Percentiles rank a stretch among this genome's conserved stretches.
Evolutionary conservation across 257 asterid species (phyloP).

Genomic region (Jacaranda mimosifolia): DNA sequence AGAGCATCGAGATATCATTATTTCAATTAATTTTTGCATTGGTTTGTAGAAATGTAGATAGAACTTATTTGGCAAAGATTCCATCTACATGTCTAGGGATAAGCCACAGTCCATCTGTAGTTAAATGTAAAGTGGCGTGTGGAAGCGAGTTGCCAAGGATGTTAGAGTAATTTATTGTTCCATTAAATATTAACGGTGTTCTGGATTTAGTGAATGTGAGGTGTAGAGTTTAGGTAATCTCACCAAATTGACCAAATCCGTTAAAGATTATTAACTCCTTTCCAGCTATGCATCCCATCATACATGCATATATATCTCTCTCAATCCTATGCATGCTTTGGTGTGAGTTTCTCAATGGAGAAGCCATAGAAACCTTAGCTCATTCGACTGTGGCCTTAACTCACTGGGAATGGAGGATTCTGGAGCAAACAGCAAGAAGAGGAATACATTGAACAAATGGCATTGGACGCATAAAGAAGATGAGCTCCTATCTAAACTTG

Average conservation of each 20-base stretch:
- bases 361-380: neutral
- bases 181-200: neutral
- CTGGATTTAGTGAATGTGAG: conserved; percentile 22
- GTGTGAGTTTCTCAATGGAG: conserved; percentile 5
- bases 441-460: neutral
- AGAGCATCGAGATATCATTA: neutral
- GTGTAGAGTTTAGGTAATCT: conserved; percentile 26
- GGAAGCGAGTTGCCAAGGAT: conserved; percentile 14
- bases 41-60: neutral
- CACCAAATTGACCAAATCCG: conserved; percentile 29
- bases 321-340: neutral
- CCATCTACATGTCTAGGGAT: conserved; percentile 7
- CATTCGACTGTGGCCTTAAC: neutral
- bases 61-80: conserved; percentile 17
- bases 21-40: neutral
- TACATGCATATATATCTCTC: neutral
- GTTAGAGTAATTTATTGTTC: conserved; percentile 30
- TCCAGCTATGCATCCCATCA: conserved; percentile 7
- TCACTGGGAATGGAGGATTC: conserved; percentile 27
- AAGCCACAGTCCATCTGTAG: neutral
- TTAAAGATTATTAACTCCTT: neutral
- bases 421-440: neutral
- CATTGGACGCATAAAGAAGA: conserved; percentile 41
- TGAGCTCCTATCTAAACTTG: neutral
- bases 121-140: conserved; percentile 10